Base-by-base conservation (phyloP, 345 rosid species). In the Noccaea bulbosa region DNA sequence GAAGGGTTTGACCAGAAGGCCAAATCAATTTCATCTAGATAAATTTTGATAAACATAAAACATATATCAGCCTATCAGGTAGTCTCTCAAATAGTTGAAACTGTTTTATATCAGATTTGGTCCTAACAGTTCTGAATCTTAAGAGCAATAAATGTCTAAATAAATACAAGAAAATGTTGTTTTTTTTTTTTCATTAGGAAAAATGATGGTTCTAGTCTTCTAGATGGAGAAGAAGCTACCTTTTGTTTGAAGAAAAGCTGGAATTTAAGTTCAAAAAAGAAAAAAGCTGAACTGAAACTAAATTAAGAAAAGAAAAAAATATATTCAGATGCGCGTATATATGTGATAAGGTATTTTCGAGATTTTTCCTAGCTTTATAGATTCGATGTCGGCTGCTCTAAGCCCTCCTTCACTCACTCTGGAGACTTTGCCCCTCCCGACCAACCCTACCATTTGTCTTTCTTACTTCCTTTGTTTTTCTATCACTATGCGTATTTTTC, bases 351-450 rank as follows among this genome's bases (percentile, higher is more conserved):
- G 69, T 60, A 30, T 32, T 72, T 50, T n/a, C 30, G 49, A 51
- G 41, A 39, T 59, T 40, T 49, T 43, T 22, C 12, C 41, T 17
- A 51, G 62, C 60, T 72, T 74, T 4, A 68, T 53, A 68, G 69
- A 68, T 75, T 75, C 70, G 65, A 62, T 75, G 79, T 75, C 79
- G 74, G 79, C 74, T 74, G 37, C 53, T 65, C 58, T 5, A 46
- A 62, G 57, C 59, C 59, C 71, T 65, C 55, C 34, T 39, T 48
- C 72, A n/a, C 50, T 33, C 32, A 43, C 72, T 66, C 61, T 58
- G 63, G 33, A 44, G 3, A 50, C 56, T 51, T 67, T 52, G 15
- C 38, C 41, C 50, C 59, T 17, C 54, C 33, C 67, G 46, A 73
- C 68, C 73, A 33, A 58, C 69, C 69, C 69, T 52, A 60, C 68